Evolutionary conservation across 164 flowering plant species (phyloP), one percentile per base, ranked within the genome.

Genomic region (Hamamelis virginiana): DNA sequence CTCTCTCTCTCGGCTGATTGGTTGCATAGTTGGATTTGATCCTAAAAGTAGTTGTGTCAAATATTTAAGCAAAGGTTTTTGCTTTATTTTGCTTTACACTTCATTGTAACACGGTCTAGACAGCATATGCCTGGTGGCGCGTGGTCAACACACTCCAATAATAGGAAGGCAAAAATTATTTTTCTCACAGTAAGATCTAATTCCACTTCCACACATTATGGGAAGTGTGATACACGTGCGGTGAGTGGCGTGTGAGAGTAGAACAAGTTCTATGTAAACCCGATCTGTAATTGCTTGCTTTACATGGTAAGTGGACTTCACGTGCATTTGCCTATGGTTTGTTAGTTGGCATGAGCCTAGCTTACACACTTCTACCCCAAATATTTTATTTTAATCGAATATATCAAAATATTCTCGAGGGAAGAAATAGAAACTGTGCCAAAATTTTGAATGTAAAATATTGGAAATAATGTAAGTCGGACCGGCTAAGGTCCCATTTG

Each of bases 271-370:
- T 51, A 66, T 9, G 59, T 14, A 25, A 46, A 22, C 18, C 22
- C 12, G 61, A 43, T 67, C 41, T 67, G 43, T 67, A 19, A 25
- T 55, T 44, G 41, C 50, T 21, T 56, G 21, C n/a, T n/a, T n/a
- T n/a, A n/a, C n/a, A 33, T 2, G 41, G 41, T 33, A 33, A 33
- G 75, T 66, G 70, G 56, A 5, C 45, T 50, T 72, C 75, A 72
- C 75, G 75, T 66, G 75, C 43, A 19, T 3, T 72, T 60, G 66
- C 61, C 64, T 45, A 18, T 25, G 52, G 57, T 27, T 25, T 5
- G 65, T 43, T 33, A 2, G 41, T 2, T 51, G 50, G 61, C 60
- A 8, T 33, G 45, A 22, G 13, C n/a, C n/a, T n/a, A n/a, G n/a
- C n/a, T 16, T 59, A 16, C 62, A 33, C 41, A 33, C 41, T 33